A percentile compares a stretch with the other conserved stretches of the same genome.
phyloP scores from a whole-genome alignment of 192 early-diverging fungal species.

The Glomus cerebriforme region DNA sequence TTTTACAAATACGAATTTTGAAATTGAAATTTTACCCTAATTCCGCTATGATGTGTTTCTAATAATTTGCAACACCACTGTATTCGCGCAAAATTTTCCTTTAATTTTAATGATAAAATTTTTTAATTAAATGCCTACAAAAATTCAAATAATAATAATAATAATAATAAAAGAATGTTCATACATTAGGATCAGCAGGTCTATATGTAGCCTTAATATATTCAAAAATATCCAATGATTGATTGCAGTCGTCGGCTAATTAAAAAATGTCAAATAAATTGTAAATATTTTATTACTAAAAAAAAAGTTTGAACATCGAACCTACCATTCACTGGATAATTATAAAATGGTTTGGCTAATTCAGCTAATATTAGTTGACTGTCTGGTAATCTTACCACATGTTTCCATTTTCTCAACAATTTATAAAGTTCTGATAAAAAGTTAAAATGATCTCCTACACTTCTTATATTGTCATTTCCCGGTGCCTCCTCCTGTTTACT shows the following conservation, averaged over 20 bases:
- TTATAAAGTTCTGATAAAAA: constrained; percentile 14
- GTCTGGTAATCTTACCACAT: constrained; percentile 25
- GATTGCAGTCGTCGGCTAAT: constrained; percentile 38
- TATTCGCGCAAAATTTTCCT: constrained; percentile 43
- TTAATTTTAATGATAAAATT: neutral
- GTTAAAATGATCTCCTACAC: constrained; percentile 15
- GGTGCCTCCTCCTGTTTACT: constrained; percentile 32
- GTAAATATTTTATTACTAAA: neutral
- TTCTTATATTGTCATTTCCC: constrained; percentile 17
- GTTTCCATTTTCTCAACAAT: constrained; percentile 29
- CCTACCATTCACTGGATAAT: constrained; percentile 35
- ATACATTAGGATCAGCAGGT: constrained; percentile 31
- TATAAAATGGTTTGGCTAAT: constrained; percentile 34
- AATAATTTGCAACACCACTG: constrained; percentile 41
- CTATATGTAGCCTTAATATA: constrained; percentile 37
- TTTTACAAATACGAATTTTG: neutral
- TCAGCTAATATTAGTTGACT: constrained; percentile 23
- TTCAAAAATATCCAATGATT: constrained; percentile 45
- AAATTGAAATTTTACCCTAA: constrained; percentile 33
- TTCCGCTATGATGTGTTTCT: constrained; percentile 15
- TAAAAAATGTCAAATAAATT: neutral
- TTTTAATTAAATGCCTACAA: neutral
- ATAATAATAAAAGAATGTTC: neutral
- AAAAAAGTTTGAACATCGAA: neutral
- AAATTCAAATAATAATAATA: neutral